These are phyloP conservation scores for Cyberlindnera misumaiensis DNA, from an alignment of 805 yeast species.

Conservation along the genomic window DNA sequence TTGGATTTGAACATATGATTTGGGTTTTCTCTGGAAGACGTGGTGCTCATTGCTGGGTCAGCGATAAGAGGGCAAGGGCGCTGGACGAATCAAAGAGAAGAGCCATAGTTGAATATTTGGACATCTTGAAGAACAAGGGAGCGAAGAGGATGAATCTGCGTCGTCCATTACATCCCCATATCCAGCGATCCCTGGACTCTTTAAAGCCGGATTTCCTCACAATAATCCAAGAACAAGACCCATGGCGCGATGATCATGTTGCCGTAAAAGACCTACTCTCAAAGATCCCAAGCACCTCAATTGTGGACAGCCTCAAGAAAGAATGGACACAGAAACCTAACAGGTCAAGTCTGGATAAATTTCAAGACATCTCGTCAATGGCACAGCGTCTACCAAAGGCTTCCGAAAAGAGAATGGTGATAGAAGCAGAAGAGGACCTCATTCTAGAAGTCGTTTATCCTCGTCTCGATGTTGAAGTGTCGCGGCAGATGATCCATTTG, in stretches of 20 bases:
- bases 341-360: slow-evolving; percentile 55
- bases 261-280: slow-evolving; percentile 52
- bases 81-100: slow-evolving; percentile 69
- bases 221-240: slow-evolving; percentile 78
- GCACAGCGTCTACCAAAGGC: slow-evolving; percentile 36
- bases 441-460: slow-evolving; percentile 82
- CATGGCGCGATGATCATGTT: slow-evolving; percentile 60
- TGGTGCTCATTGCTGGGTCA: slow-evolving; percentile 98
- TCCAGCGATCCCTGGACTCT: slow-evolving; percentile 65
- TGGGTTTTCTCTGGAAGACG: slow-evolving; percentile 99
- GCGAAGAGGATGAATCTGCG: slow-evolving; percentile 45
- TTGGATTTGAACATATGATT: slow-evolving; percentile 77
- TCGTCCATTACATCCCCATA: slow-evolving; percentile 87
- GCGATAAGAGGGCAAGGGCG: slow-evolving; percentile 74
- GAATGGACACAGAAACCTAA: slow-evolving; percentile 54
- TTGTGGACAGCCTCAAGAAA: slow-evolving; percentile 44
- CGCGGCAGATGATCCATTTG: slow-evolving; percentile 83
- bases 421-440: slow-evolving; percentile 75
- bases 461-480: slow-evolving; percentile 86
- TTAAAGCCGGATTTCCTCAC: slow-evolving; percentile 58
- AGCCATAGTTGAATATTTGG: slow-evolving; percentile 78
- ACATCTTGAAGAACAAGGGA: slow-evolving; percentile 54
- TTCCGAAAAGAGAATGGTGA: slow-evolving; percentile 40
- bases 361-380: slow-evolving; percentile 65
- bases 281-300: slow-evolving; percentile 49